These are phyloP conservation scores for Cryptosporidium xiaoi DNA, from an alignment of 169 alveolate genomes.

Conservation along the genomic window DNA sequence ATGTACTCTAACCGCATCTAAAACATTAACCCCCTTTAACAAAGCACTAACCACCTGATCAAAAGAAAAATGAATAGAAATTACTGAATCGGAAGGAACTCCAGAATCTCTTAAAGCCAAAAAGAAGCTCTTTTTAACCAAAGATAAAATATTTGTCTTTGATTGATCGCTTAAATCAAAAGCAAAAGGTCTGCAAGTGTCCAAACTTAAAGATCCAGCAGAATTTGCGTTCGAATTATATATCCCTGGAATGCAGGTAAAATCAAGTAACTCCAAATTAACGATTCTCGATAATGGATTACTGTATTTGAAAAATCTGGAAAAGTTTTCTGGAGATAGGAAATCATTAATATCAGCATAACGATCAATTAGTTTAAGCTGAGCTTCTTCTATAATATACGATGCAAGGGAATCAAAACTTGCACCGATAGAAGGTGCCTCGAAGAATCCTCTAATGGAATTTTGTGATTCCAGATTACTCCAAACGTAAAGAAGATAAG, in stretches of 20 bases:
- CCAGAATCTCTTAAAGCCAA: not conserved
- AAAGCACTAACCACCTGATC: not conserved
- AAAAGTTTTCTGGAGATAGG: constrained; percentile 2
- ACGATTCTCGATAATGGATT: constrained; percentile 14
- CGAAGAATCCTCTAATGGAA: constrained; percentile 27
- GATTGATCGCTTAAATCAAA: not conserved
- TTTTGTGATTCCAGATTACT: constrained; percentile 16
- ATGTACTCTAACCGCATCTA: constrained; percentile 64
- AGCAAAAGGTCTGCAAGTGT: not conserved
- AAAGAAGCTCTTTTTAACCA: not conserved
- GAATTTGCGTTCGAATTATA: no score
- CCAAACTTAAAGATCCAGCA: not conserved
- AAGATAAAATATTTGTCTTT: not conserved
- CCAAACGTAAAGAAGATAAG: constrained; percentile 28
- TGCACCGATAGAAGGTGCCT: constrained; percentile 63
- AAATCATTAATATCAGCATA: not conserved
- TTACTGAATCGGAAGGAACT: constrained; percentile 5
- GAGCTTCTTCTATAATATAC: constrained; percentile 13
- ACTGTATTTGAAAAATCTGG: constrained; percentile 42
- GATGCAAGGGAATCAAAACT: constrained; percentile 50
- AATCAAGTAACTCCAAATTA: not conserved
- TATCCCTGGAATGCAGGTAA: no score
- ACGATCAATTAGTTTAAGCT: constrained; percentile 5
- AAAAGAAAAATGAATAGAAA: not conserved
- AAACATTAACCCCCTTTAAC: constrained; percentile 12